These are phyloP conservation scores for Pythium pyrilobum DNA, from an alignment of 352 stramenopile species.

Conservation along the genomic window DNA sequence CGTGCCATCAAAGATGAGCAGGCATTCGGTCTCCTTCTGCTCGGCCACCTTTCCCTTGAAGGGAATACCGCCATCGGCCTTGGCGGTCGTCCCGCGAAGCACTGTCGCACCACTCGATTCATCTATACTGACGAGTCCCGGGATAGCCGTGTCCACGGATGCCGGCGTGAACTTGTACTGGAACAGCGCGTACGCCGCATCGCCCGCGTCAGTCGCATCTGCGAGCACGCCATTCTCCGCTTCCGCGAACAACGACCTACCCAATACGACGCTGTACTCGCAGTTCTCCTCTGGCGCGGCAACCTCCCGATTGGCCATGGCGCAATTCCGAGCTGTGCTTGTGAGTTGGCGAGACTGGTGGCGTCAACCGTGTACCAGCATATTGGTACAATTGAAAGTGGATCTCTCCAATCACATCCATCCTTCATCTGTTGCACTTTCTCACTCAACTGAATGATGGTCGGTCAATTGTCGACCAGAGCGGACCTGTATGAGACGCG, in stretches of 20 bases:
- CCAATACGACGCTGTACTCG: slow-evolving; percentile 55
- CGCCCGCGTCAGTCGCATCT: background rate
- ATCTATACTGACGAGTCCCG: slow-evolving; percentile 63
- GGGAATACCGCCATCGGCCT: slow-evolving; percentile 37
- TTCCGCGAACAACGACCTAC: slow-evolving; percentile 29
- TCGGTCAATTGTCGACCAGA: no score
- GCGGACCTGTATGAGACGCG: slow-evolving; percentile 1
- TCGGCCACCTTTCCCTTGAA: slow-evolving; percentile 78
- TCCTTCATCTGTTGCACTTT: slow-evolving; percentile 2
- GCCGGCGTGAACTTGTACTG: slow-evolving; percentile 84
- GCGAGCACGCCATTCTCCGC: background rate
- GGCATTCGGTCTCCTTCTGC: slow-evolving; percentile 79
- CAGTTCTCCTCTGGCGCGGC: slow-evolving; percentile 31
- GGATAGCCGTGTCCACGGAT: slow-evolving; percentile 61
- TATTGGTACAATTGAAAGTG: slow-evolving; percentile 2
- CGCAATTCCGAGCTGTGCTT: background rate
- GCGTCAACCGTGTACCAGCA: background rate
- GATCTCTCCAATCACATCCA: no score
- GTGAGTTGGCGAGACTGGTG: background rate
- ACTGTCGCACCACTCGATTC: slow-evolving; percentile 56
- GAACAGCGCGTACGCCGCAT: slow-evolving; percentile 49
- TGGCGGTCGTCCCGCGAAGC: slow-evolving; percentile 37
- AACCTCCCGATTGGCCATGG: slow-evolving; percentile 4
- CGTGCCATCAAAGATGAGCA: slow-evolving; percentile 73
- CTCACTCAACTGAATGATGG: slow-evolving; percentile 3